Conservation (phyloP, 2,329 filamentous ascomycete species). For the Colletotrichum sp. region DNA sequence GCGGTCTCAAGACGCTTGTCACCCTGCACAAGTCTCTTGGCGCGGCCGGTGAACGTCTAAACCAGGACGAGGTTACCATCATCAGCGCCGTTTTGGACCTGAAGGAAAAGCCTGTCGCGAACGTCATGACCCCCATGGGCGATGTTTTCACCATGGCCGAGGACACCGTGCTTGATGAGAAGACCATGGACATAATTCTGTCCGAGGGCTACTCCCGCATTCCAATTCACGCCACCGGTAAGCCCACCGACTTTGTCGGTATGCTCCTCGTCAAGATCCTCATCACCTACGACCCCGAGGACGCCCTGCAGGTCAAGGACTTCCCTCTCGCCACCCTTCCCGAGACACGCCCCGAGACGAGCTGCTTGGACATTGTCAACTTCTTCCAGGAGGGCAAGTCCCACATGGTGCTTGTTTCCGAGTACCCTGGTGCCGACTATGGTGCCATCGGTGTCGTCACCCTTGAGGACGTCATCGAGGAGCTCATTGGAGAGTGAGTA, state of each 20-base stretch:
- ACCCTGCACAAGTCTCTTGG: slow-evolving; percentile 93
- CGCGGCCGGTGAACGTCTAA: slow-evolving; percentile 84
- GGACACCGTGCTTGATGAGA: slow-evolving; percentile 89
- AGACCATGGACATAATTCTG: slow-evolving; percentile 92
- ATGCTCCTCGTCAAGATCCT: slow-evolving; percentile 99
- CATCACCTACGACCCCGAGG: slow-evolving; percentile 97
- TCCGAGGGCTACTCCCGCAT: slow-evolving; percentile 96
- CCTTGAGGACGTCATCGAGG: slow-evolving; percentile 96
- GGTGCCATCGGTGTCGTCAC: slow-evolving; percentile 94
- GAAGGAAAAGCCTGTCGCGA: slow-evolving; percentile 93
- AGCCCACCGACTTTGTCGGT: slow-evolving; percentile 86
- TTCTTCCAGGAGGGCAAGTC: slow-evolving; percentile 99
- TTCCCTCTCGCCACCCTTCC: slow-evolving; percentile 93
- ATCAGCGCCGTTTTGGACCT: slow-evolving; percentile 96
- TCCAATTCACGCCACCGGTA: slow-evolving; percentile 88
- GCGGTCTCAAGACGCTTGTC: slow-evolving; percentile 93
- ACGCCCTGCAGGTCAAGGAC: slow-evolving; percentile 83
- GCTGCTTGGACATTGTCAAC: slow-evolving; percentile 97
- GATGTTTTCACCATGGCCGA: slow-evolving; percentile 98
- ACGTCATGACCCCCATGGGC: slow-evolving; percentile 98
- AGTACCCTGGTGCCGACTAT: slow-evolving; percentile 85
- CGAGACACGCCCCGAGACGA: slow-evolving; percentile 93
- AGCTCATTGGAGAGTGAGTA: slow-evolving; percentile 93
- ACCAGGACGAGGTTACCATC: slow-evolving; percentile 98
- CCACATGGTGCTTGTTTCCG: slow-evolving; percentile 96